Base-by-base conservation (phyloP, 2,329 filamentous ascomycete genomes). In the Fusarium austroafricanum region DNA sequence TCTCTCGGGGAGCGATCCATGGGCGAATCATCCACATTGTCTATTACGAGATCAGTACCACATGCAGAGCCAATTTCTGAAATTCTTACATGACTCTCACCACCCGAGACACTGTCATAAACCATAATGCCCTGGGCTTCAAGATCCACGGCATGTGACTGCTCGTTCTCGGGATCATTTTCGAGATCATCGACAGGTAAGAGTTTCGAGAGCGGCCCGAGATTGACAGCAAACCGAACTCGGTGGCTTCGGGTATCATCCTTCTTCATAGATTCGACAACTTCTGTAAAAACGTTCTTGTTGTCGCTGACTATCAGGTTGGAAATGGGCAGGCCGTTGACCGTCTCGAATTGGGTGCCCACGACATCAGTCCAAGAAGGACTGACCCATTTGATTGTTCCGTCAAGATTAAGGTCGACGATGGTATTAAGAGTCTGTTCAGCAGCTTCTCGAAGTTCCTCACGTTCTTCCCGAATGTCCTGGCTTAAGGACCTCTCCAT, bases 21-120 rank as follows among this genome's bases (percentile, higher is more conserved):
- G 95, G 96, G 68, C 96, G 92, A 71, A 99, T 89, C 94, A 99
- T 99, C 96, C 96, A 99, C 96, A 99, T 99, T 18, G 93, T 97
- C 93, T 97, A 43, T 47, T 17, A 73, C 69, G 61, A 46, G 45
- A 63, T 70, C 79, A 79, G 75, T 70, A 72, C 64, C 40, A 17
- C 18, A 55, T 29, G 26, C n/a, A 53, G 18, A 39, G 18, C 18
- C 18, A 37, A 23, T 11, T 28, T 59, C 47, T 20, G 5, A n/a
- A 37, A 35, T 21, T 86, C 92, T 84, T 87, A 96, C 93, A 84
- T 98, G 95, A 75, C 93, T 96, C 77, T 96, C 92, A 56, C 90
- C 91, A 51, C 93, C 94, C 37, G 93, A 92, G 14, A 91, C 87
- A 65, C 92, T 89, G 78, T 98, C 94, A 77, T 97, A 98, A 9